Conservation (phyloP, 1,284 basidiomycete genomes). For the Neotropicomus parvogracilis region DNA sequence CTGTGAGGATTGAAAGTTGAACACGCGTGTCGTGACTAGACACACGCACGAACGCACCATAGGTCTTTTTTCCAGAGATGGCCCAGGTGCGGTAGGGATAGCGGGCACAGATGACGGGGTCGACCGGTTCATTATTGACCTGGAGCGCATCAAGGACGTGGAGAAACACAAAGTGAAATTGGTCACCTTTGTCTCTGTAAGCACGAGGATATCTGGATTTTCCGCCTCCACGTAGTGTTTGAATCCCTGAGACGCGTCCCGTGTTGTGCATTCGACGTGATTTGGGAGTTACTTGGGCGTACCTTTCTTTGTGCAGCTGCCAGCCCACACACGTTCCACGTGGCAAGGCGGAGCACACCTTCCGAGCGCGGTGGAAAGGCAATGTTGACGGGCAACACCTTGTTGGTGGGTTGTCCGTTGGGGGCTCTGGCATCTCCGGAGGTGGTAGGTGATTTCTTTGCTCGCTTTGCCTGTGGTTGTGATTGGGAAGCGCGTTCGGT, state of each 20-base stretch:
- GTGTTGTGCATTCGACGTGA: background rate
- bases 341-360: constrained; percentile 53
- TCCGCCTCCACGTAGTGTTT: constrained; percentile 77
- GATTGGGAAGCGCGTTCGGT: constrained; percentile 16
- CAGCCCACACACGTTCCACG: constrained; percentile 76
- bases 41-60: constrained; percentile 45
- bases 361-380: constrained; percentile 49
- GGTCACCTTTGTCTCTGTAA: constrained; percentile 77
- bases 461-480: constrained; percentile 24
- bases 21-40: background rate
- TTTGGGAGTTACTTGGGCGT: background rate
- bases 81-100: constrained; percentile 76
- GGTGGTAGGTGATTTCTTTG: constrained; percentile 22
- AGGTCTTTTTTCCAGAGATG: constrained; percentile 70
- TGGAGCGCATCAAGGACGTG: constrained; percentile 26
- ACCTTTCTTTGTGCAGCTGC: constrained; percentile 73
- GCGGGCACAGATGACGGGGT: constrained; percentile 50
- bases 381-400: constrained; percentile 62
- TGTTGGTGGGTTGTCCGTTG: constrained; percentile 68
- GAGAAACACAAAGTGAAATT: background rate
- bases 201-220: constrained; percentile 73
- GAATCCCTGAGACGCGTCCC: constrained; percentile 56
- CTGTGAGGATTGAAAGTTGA: constrained; percentile 36
- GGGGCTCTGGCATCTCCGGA: constrained; percentile 20
- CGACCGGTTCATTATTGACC: constrained; percentile 65